Evolutionary conservation across 495 filamentous ascomycete genomes (phyloP), one percentile per base, ranked within the genome.

Genomic region (Lepidopterella palustris): DNA sequence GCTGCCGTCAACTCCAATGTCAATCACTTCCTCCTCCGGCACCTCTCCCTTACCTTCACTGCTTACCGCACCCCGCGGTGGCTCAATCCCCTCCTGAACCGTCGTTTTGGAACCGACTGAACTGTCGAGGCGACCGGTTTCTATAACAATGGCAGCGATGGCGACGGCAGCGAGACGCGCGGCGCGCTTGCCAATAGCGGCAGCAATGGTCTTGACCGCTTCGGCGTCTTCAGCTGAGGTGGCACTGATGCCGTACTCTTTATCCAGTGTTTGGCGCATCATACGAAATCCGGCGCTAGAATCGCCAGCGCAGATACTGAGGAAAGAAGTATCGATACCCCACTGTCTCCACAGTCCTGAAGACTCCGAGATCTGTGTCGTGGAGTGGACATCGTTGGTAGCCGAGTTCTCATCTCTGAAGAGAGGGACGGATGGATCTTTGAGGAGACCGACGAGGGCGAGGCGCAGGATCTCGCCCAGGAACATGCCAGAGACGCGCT

Each of bases 401-500:
- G 72, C 77, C n/a, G 80, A 84, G 66, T 84, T 78, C 28, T 80
- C 82, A 65, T 88, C 79, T 58, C 79, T 79, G 80, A 95, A 90
- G 28, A 95, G 75, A 9, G 81, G 76, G 13, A 85, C 68, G 0
- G 76, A 66, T 9, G 82, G 68, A 60, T 87, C 79, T 57, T 84
- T 76, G 60, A 89, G 72, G 10, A 75, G 60, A 31, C 80, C 76
- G 20, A 91, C 66, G 26, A 97, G 72, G 27, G 84, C 85, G 28
- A 87, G 82, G 9, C 93, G 88, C 35, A 96, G 77, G 59, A 98
- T 92, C 71, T 98, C 93, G 55, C 93, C 93, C 21, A 98, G 72
- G 79, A 97, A 98, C 93, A 98, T 98, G 73, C 93, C 93, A 0
- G 88, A 93, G 35, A 98, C 86, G 50, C 93, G 87, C 79, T 98